phyloP scores from a whole-genome alignment of 148 eudicot species.

The Diospyros kaki region DNA sequence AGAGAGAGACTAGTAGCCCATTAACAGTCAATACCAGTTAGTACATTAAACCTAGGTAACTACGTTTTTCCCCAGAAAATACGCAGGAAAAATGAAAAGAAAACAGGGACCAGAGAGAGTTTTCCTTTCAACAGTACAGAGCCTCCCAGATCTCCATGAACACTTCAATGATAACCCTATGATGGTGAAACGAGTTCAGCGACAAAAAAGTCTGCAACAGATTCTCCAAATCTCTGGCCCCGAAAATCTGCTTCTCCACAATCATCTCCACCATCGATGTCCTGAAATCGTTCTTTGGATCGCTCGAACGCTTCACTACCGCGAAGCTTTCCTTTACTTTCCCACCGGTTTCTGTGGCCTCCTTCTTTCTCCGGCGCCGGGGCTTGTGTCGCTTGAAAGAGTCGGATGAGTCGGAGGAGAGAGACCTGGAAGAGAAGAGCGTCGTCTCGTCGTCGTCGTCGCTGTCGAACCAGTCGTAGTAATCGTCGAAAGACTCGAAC shows the following conservation, averaged over 20 bases:
- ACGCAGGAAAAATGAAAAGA: background rate
- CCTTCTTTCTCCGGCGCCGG: conserved; percentile 18
- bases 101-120: background rate
- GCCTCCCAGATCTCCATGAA: conserved; percentile 73
- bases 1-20: background rate
- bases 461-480: conserved; percentile 43
- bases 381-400: conserved; percentile 18
- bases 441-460: conserved; percentile 37
- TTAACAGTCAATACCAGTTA: background rate
- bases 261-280: conserved; percentile 66
- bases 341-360: conserved; percentile 16
- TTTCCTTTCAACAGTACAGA: conserved; percentile 34
- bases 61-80: background rate
- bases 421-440: conserved; percentile 45
- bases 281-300: conserved; percentile 54
- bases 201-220: conserved; percentile 44
- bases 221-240: conserved; percentile 36
- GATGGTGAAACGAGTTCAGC: conserved; percentile 61
- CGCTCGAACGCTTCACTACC: conserved; percentile 51
- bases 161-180: conserved; percentile 51
- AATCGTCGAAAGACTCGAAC: conserved; percentile 23
- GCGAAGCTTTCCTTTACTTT: conserved; percentile 49
- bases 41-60: background rate
- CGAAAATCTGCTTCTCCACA: conserved; percentile 57
- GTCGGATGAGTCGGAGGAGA: conserved; percentile 42